Conservation (phyloP, 1,139 yeast species). For the Protomyces inouyei region DNA sequence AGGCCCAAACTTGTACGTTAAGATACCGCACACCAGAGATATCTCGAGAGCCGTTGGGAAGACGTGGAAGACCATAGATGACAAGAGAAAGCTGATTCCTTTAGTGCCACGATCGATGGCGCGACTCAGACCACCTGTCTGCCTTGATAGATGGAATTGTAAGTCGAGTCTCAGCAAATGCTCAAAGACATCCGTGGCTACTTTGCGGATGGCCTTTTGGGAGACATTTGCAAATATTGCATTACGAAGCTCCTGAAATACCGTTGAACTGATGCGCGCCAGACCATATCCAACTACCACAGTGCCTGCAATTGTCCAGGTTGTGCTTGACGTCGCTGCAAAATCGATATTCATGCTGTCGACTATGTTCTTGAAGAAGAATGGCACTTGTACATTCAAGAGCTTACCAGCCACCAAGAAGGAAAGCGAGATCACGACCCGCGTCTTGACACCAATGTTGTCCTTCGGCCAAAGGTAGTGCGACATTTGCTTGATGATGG, state of each 20-base stretch:
- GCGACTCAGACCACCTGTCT: slow-evolving; percentile 92
- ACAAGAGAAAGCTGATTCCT: slow-evolving; percentile 86
- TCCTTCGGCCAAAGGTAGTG: slow-evolving; percentile 83
- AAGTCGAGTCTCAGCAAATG: slow-evolving; percentile 81
- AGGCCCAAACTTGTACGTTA: slow-evolving; percentile 82
- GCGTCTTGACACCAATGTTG: slow-evolving; percentile 59
- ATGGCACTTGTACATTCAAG: slow-evolving; percentile 91
- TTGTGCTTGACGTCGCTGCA: slow-evolving; percentile 56
- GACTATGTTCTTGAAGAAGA: slow-evolving; percentile 79
- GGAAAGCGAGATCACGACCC: slow-evolving; percentile 72
- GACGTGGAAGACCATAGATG: slow-evolving; percentile 96
- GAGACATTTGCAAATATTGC: slow-evolving; percentile 95
- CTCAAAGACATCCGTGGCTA: slow-evolving; percentile 78
- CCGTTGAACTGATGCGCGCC: slow-evolving; percentile 88
- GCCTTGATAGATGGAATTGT: slow-evolving; percentile 82
- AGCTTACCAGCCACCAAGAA: slow-evolving; percentile 69
- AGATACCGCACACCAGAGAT: slow-evolving; percentile 83
- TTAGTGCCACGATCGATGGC: slow-evolving; percentile 98
- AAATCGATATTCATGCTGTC: slow-evolving; percentile 93
- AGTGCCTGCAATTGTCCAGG: slow-evolving; percentile 61
- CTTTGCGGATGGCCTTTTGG: slow-evolving; percentile 86
- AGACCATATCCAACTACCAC: slow-evolving; percentile 81
- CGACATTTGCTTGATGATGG: slow-evolving; percentile 32
- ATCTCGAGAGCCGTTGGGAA: slow-evolving; percentile 90
- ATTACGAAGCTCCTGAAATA: slow-evolving; percentile 89